A percentile compares a stretch with the other conserved stretches of the same genome.
These are phyloP conservation scores for Gracilaria vermiculophylla DNA, from an alignment of 23 red algal species.

Conservation along the genomic window DNA sequence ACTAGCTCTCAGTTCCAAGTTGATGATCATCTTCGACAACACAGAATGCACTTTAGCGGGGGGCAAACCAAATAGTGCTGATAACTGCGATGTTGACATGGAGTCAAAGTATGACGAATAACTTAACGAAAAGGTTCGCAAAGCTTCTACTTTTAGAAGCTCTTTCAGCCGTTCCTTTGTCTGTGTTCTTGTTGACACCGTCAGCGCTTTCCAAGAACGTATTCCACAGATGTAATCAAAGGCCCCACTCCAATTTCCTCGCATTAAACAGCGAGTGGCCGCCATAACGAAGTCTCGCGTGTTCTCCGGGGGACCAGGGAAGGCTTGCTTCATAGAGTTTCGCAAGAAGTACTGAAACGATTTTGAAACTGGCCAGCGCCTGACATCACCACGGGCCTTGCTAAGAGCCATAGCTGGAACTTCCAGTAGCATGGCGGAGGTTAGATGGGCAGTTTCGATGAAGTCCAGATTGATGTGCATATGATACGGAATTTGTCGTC, in stretches of 20 bases:
- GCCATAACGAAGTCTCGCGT: slow-evolving; percentile 94
- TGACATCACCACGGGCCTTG: slow-evolving; percentile 65
- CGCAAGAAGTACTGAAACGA: slow-evolving; percentile 97
- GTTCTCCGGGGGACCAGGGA: slow-evolving; percentile 95
- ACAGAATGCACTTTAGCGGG: slow-evolving; percentile 85
- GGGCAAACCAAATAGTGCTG: slow-evolving; percentile 79
- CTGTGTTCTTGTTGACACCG: slow-evolving; percentile 22
- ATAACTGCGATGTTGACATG: slow-evolving; percentile 58
- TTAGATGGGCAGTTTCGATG: slow-evolving; percentile 94
- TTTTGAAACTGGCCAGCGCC: slow-evolving; percentile 67
- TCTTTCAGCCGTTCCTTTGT: slow-evolving; percentile 62
- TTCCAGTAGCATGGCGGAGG: slow-evolving; percentile 96
- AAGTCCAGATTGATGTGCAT: slow-evolving; percentile 96
- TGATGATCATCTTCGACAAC: slow-evolving; percentile 93
- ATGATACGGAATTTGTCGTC: slow-evolving; percentile 95
- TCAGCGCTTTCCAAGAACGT: slow-evolving; percentile 79
- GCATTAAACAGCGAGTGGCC: slow-evolving; percentile 79
- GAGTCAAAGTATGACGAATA: slow-evolving; percentile 92
- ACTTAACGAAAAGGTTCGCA: slow-evolving; percentile 86
- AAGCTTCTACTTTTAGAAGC: slow-evolving; percentile 81
- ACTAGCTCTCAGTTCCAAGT: slow-evolving; percentile 80
- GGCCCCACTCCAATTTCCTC: slow-evolving; percentile 71
- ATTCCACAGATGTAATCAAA: slow-evolving; percentile 71
- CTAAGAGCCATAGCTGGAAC: slow-evolving; percentile 90
- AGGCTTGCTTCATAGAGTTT: slow-evolving; percentile 85